Evolutionary conservation across 192 early-diverging fungal genomes (phyloP).

Genomic region (Umbelopsis isabellina): DNA sequence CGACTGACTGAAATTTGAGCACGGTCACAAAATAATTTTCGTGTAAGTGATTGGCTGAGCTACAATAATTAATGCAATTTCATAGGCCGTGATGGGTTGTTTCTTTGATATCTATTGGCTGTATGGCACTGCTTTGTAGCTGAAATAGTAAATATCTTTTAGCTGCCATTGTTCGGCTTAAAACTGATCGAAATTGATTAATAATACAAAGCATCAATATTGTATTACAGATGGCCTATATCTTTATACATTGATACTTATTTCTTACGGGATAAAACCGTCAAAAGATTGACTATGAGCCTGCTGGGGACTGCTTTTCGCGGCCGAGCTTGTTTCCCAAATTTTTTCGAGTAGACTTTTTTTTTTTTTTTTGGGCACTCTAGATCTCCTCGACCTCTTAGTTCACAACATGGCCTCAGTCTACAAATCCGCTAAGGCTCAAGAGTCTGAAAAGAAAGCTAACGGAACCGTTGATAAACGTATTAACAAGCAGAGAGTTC

Average conservation of each 20-base stretch:
- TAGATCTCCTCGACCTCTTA: slow-evolving; percentile 47
- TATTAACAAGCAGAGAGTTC: slow-evolving; percentile 89
- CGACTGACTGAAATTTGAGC: slow-evolving; percentile 7
- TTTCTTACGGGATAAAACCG: no score
- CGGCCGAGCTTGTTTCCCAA: not conserved
- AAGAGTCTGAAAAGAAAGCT: slow-evolving; percentile 24
- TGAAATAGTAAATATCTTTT: no score
- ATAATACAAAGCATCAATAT: no score
- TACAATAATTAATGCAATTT: no score
- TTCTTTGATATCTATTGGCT: no score
- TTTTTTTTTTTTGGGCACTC: not conserved
- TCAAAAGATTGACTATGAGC: no score
- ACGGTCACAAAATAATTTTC: slow-evolving; percentile 25
- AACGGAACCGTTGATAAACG: slow-evolving; percentile 47
- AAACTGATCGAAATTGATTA: no score
- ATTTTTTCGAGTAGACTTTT: not conserved
- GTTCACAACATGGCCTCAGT: slow-evolving; percentile 48
- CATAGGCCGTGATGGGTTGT: no score
- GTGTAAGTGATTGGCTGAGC: slow-evolving; percentile 52
- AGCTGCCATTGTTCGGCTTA: no score
- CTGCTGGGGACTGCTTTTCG: slow-evolving; percentile 2
- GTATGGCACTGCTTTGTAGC: no score
- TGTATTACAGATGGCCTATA: no score
- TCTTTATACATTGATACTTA: no score
- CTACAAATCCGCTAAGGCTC: slow-evolving; percentile 42